Percentiles rank a stretch among this genome's conserved stretches.
Conservation (phyloP, 2,329 filamentous ascomycete species). For the Aspergillus sp. region DNA sequence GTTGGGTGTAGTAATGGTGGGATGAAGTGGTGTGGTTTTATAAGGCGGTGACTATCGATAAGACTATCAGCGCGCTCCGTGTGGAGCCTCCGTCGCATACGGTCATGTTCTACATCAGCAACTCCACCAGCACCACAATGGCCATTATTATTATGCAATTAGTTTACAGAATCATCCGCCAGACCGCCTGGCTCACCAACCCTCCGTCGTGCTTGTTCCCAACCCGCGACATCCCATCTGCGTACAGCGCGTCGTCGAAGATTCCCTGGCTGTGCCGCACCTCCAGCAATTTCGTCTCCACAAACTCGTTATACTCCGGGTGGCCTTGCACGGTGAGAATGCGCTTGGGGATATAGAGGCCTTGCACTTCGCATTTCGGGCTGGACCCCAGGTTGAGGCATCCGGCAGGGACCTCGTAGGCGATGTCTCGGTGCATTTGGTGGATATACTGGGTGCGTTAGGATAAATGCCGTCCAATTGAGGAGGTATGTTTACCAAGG, state of each 20-base stretch:
- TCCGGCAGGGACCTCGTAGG: constrained; percentile 39
- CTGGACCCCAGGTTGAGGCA: constrained; percentile 44
- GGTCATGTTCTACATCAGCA: not conserved
- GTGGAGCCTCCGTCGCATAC: not conserved
- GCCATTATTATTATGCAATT: not conserved
- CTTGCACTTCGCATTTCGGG: constrained; percentile 43
- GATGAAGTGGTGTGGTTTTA: not conserved
- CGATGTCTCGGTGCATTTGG: constrained; percentile 51
- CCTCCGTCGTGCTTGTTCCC: constrained; percentile 22
- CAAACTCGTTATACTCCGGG: constrained; percentile 43
- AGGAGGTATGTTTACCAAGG: constrained; percentile 14
- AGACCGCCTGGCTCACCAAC: constrained; percentile 16
- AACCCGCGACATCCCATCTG: constrained; percentile 16
- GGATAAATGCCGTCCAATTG: not conserved
- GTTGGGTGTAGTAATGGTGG: not conserved
- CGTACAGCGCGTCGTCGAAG: constrained; percentile 22
- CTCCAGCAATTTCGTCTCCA: constrained; percentile 35
- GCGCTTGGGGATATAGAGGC: constrained; percentile 39
- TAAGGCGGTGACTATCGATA: not conserved
- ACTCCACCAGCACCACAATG: not conserved
- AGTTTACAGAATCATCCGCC: not conserved
- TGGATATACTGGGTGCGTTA: constrained; percentile 26
- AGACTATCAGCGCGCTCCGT: not conserved
- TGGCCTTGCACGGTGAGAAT: constrained; percentile 50
- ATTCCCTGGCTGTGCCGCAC: constrained; percentile 18